Conservation (phyloP, 2,329 filamentous ascomycete genomes). For the Trematosphaeria pertusa region DNA sequence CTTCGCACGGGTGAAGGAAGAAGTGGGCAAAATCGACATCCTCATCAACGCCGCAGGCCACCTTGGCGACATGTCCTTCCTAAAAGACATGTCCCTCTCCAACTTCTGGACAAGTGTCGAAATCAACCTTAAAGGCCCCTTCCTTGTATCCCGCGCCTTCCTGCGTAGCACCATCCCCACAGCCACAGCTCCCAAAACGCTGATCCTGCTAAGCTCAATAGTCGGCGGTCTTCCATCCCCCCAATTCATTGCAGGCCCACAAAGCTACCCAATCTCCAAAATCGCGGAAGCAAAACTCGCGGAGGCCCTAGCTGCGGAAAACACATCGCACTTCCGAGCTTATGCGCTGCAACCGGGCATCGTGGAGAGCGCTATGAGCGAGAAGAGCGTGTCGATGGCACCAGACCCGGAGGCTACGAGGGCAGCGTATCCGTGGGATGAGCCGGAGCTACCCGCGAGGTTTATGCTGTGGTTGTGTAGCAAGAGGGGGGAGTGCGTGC, state of each 20-base stretch:
- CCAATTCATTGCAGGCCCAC: slow-evolving; percentile 4
- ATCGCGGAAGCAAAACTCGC: slow-evolving; percentile 11
- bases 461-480: slow-evolving; percentile 1
- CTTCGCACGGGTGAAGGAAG: slow-evolving; percentile 6
- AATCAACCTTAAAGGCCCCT: slow-evolving; percentile 2
- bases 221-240: background rate
- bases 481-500: background rate
- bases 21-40: slow-evolving; percentile 4
- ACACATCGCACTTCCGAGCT: background rate
- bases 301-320: slow-evolving; percentile 9
- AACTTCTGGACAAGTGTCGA: background rate
- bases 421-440: background rate
- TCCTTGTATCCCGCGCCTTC: slow-evolving; percentile 6
- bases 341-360: background rate
- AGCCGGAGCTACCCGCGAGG: background rate
- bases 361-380: background rate
- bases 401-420: background rate
- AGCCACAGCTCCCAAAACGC: background rate
- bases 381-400: background rate
- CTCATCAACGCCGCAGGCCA: slow-evolving; percentile 7
- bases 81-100: background rate
- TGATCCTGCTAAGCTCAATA: background rate
- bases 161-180: background rate
- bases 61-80: background rate
- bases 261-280: slow-evolving; percentile 17